phyloP scores from a whole-genome alignment of 495 filamentous ascomycete species.

The Penicillium goetzii region DNA sequence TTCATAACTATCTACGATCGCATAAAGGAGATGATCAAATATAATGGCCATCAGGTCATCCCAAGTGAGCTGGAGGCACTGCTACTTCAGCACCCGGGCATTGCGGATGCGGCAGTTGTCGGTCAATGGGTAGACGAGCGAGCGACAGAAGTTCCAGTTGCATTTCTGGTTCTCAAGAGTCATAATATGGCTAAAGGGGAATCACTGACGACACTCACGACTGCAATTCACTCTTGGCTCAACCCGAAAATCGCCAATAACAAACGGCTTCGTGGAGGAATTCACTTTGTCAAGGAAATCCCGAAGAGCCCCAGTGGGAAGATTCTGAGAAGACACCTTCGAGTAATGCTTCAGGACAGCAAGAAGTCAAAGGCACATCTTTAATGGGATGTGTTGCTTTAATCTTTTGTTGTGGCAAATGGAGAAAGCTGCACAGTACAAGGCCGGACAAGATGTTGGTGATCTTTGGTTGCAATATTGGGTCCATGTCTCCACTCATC shows the following conservation, averaged over 20 bases:
- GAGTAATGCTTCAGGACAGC: not conserved
- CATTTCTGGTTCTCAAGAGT: not conserved
- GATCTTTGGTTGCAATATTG: no score
- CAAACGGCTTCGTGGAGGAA: not conserved
- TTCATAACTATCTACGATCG: not conserved
- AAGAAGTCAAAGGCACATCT: not conserved
- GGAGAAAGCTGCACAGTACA: no score
- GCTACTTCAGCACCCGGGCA: not conserved
- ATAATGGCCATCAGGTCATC: not conserved
- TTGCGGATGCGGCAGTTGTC: not conserved
- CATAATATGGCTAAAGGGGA: not conserved
- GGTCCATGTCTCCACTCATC: no score
- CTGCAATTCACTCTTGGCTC: not conserved
- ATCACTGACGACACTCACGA: not conserved
- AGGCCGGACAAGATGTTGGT: no score
- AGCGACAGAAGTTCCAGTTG: not conserved
- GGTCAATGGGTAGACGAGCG: not conserved
- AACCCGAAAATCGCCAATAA: not conserved
- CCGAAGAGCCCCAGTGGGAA: not conserved
- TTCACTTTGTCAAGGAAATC: not conserved
- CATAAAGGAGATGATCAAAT: conserved; percentile 1
- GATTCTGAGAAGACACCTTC: not conserved
- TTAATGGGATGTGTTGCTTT: not conserved
- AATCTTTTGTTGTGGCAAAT: no score
- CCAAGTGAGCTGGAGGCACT: not conserved